These are phyloP conservation scores for Margaritispora aquatica DNA, from an alignment of 495 filamentous ascomycete species.

Conservation along the genomic window DNA sequence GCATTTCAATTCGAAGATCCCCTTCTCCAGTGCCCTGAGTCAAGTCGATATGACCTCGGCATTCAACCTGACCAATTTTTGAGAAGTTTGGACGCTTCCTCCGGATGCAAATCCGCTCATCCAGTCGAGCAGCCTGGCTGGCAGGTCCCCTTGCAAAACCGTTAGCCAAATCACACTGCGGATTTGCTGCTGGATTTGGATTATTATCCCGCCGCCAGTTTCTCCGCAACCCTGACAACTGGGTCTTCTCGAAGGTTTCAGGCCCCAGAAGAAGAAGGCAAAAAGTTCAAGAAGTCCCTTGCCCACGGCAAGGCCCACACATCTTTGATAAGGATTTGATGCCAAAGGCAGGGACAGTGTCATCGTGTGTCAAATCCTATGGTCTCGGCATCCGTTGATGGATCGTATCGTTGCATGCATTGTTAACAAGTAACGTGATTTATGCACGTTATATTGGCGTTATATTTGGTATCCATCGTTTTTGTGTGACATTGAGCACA, in stretches of 20 bases:
- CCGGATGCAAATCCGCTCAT: neutral
- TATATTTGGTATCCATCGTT: neutral
- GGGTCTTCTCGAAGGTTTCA: conserved; percentile 22
- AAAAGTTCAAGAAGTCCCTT: neutral
- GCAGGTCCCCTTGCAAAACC: neutral
- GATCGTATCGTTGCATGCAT: neutral
- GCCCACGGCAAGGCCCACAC: conserved; percentile 6
- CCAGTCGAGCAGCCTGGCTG: neutral
- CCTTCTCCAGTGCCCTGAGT: neutral
- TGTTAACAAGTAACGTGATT: conserved; percentile 8
- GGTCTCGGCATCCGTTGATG: neutral
- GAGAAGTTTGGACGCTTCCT: conserved; percentile 2
- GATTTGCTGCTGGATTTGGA: neutral
- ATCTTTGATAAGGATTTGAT: conserved; percentile 5
- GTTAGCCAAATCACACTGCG: conserved; percentile 4
- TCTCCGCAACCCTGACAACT: conserved; percentile 13
- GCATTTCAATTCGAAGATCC: neutral
- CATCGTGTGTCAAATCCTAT: neutral
- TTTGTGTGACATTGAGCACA: neutral
- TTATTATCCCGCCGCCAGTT: conserved; percentile 3
- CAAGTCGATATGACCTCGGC: conserved; percentile 9
- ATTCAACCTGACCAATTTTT: neutral
- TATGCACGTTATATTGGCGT: neutral
- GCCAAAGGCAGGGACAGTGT: conserved; percentile 1
- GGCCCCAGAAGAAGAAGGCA: conserved; percentile 15